phyloP scores from a whole-genome alignment of 2,329 filamentous ascomycete genomes.

The Monosporascus sp. region DNA sequence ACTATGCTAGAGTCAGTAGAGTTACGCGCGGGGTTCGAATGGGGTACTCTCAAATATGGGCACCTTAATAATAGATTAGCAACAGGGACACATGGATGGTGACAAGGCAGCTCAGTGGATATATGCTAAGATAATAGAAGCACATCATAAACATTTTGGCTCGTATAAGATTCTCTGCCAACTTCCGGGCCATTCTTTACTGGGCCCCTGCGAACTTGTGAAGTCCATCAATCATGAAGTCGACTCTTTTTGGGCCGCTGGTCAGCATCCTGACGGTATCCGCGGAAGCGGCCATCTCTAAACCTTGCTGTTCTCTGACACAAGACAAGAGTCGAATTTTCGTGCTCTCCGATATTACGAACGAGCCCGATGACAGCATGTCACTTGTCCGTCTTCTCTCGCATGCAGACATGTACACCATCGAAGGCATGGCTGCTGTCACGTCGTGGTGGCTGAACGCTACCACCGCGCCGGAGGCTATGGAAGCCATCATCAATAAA shows the following conservation, averaged over 20 bases:
- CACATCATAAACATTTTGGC: too few relatives aligned
- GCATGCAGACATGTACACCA: conserved; percentile 30
- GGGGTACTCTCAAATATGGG: too few relatives aligned
- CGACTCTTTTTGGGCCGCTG: background rate
- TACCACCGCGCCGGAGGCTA: conserved; percentile 25
- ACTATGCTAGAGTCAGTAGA: too few relatives aligned
- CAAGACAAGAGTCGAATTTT: conserved; percentile 23
- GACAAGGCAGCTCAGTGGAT: too few relatives aligned
- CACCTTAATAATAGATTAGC: too few relatives aligned
- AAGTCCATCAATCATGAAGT: background rate
- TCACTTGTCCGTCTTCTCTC: conserved; percentile 28
- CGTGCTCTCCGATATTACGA: conserved; percentile 27
- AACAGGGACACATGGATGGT: too few relatives aligned
- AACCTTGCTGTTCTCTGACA: background rate
- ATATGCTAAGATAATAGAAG: too few relatives aligned
- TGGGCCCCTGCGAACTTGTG: background rate
- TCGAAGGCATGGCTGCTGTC: conserved; percentile 27
- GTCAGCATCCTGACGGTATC: background rate
- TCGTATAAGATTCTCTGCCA: background rate
- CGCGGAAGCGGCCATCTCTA: background rate
- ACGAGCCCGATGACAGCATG: conserved; percentile 29
- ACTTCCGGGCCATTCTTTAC: background rate
- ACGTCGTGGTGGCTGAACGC: conserved; percentile 31
- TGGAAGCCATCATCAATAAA: conserved; percentile 27
- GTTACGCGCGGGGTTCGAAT: too few relatives aligned